Evolutionary conservation across 176 grass and related monocot genomes (phyloP).

Genomic region (Microstegium vimineum): DNA sequence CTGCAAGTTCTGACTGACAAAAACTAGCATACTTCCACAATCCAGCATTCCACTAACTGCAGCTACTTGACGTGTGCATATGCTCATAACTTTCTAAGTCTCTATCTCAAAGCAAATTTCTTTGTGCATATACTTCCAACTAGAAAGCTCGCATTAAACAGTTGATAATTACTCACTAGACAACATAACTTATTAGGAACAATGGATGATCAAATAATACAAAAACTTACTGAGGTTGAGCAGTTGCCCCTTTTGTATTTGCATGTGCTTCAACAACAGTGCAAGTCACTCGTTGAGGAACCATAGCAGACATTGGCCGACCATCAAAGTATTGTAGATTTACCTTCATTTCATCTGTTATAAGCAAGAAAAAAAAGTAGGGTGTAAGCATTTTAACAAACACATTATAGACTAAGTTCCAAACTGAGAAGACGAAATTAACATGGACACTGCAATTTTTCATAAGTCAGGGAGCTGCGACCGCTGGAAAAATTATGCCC

Average conservation of each 20-base stretch:
- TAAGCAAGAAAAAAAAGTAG: conserved; percentile 13
- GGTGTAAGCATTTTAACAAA: conserved; percentile 14
- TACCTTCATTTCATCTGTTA: conserved; percentile 91
- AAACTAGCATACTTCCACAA: background rate
- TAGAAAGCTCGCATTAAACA: conserved; percentile 5
- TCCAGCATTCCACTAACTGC: background rate
- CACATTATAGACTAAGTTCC: background rate
- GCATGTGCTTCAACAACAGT: conserved; percentile 86
- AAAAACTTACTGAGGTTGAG: conserved; percentile 84
- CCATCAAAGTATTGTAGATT: conserved; percentile 84
- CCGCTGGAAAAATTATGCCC: background rate
- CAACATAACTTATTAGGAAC: conserved; percentile 5
- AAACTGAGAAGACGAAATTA: conserved; percentile 1
- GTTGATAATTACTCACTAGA: background rate
- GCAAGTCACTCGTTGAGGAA: conserved; percentile 86
- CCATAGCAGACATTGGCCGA: conserved; percentile 72
- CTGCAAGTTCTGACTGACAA: background rate
- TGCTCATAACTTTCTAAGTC: background rate
- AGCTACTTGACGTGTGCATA: background rate
- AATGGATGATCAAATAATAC: background rate
- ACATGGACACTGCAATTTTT: conserved; percentile 3
- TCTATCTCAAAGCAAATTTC: background rate
- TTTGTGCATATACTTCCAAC: background rate
- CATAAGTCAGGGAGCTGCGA: background rate
- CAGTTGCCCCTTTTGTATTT: conserved; percentile 82